Base-by-base conservation (phyloP, 768 basidiomycete species). In the Rhizopogon roseolus region DNA sequence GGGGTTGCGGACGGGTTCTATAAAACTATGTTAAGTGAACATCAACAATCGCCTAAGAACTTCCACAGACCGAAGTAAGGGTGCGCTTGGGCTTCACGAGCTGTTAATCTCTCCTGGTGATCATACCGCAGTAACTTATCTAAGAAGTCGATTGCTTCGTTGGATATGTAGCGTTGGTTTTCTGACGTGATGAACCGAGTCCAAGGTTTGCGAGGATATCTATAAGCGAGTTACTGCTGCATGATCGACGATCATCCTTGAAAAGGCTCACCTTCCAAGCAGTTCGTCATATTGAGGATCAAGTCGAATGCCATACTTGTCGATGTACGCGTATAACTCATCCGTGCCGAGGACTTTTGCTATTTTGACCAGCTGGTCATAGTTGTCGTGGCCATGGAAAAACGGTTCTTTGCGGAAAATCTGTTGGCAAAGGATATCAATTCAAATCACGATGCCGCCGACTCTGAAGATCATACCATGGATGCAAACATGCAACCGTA, bases 331-430 rank as follows among this genome's bases (percentile, higher is more conserved):
- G 67, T 91, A 96, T 36, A 98, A 72, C 63, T 96, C 96, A 60
- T 98, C 96, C 5, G 96, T 98, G 42, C 96, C 96, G 56, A 98
- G 78, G 48, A 98, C 94, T 75, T 98, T 98, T 52, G 93, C 87
- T 59, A 98, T 98, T 75, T 97, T 98, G 66, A 96, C 95, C 54
- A 98, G 76, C 67, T 98, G 96, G 73, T 98, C 96, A 64, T 96
- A 96, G 72, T 98, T 98, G 72, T 98, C 95, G 66, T 97, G 95
- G 14, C 96, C 96, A 64, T 98, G 96, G 82, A 98, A 98, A 76
- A 98, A 97, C 22, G 96, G 96, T 69, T 98, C 96, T 70, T 98
- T 98, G 62, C 96, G 85, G 82, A 98, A 98, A 64, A 98, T 98
- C 95, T 98, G 19, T 50, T 51, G 29, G 40, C 41, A 39, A 41